Conservation (phyloP, 192 early-diverging fungal genomes). For the Ambispora gerdemannii region DNA sequence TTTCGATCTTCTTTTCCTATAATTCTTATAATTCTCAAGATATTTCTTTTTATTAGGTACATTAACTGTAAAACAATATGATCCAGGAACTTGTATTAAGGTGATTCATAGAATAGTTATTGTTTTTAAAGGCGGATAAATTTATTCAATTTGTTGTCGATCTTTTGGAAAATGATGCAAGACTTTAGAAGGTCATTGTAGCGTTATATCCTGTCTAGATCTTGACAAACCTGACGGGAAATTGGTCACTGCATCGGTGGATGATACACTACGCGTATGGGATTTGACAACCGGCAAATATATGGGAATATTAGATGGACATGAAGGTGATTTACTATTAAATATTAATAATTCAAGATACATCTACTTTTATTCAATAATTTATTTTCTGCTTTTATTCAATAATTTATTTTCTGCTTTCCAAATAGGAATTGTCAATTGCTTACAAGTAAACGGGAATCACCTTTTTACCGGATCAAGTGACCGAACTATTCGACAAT, state of each 20-base stretch:
- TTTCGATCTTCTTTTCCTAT: neutral
- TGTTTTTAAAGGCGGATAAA: too few relatives aligned
- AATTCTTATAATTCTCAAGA: too few relatives aligned
- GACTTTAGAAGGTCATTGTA: slow-evolving; percentile 59
- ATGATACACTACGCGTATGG: slow-evolving; percentile 71
- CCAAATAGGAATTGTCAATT: slow-evolving; percentile 19
- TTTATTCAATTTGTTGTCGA: neutral
- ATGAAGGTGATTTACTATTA: slow-evolving; percentile 29
- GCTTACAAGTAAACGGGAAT: slow-evolving; percentile 8
- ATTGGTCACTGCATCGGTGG: slow-evolving; percentile 63
- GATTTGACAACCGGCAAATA: slow-evolving; percentile 57
- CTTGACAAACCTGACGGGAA: slow-evolving; percentile 54
- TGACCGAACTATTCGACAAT: slow-evolving; percentile 25
- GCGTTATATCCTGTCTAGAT: slow-evolving; percentile 55
- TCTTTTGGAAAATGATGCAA: too few relatives aligned
- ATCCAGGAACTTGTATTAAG: slow-evolving; percentile 45
- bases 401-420: neutral
- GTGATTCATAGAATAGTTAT: too few relatives aligned
- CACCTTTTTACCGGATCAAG: slow-evolving; percentile 24
- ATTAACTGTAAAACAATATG: slow-evolving; percentile 1
- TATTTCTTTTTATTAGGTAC: too few relatives aligned
- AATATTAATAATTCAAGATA: slow-evolving; percentile 2
- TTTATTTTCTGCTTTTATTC: neutral
- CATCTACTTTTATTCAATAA: too few relatives aligned
- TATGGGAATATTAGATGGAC: slow-evolving; percentile 50